Evolutionary conservation across 192 early-diverging fungal genomes (phyloP), one percentile per base, ranked within the genome.

Genomic region (Entophlyctis luteolus): DNA sequence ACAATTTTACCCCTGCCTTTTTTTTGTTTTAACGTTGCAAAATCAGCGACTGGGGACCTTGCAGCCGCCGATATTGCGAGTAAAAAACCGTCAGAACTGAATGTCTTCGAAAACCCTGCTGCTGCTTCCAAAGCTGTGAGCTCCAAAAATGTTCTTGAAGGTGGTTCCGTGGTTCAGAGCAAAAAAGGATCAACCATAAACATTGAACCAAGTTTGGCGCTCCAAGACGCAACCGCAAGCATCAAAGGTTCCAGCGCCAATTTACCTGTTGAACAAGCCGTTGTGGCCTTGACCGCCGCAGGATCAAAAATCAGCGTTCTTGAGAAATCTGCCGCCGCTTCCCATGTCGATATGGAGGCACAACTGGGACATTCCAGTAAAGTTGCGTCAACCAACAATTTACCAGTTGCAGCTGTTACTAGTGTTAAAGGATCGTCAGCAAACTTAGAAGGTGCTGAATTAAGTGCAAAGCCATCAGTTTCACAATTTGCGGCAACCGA

Each of bases 361-460:
- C 52, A 54, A 16, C 23, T 28, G 16, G 52, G 29, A 54, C 52
- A 1, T 6, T 28, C 22, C 52, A 3, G n/a, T 12, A 35, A 35
- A 57, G 33, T 14, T 8, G 16, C 14, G 10, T 52, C 49, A n/a
- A 27, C 49, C 23, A n/a, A 8, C 49, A 52, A 52, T 27, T 52
- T 52, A 22, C 49, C 42, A 10, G 49, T 27, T 52, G 16, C 49
- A 18, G 54, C 54, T 10, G 10, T 35, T 23, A 27, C 54, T 23
- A 55, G 54, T 35, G 31, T 55, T 6, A 59, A 59, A 27, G 58
- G 8, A 45, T 59, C 58, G 10, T 5, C 16, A 45, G 58, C 58
- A 10, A 59, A 59, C 58, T 3, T 59, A 3, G 31, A 8, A 8
- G 35, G 38, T 23, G 35, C 55, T 57, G 23, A 31, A 36, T 12